A percentile compares a stretch with the other conserved stretches of the same genome.
phyloP scores from a whole-genome alignment of 2,329 filamentous ascomycete species.

The Cytospora mali region DNA sequence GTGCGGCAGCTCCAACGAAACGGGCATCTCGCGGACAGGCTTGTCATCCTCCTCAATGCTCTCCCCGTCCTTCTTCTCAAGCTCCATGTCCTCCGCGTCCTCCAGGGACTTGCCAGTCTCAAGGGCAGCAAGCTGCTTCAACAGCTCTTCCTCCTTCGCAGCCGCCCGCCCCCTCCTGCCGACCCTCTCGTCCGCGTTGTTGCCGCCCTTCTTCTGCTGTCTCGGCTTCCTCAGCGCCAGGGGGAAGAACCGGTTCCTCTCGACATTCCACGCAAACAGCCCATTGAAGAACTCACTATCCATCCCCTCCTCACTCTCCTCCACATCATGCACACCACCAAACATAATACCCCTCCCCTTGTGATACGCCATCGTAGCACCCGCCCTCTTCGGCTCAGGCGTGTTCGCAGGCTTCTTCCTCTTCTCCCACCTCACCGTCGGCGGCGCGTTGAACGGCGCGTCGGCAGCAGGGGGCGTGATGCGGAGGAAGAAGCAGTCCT shows the following conservation, averaged over 20 bases:
- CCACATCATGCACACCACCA: constrained; percentile 91
- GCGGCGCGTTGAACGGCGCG: constrained; percentile 64
- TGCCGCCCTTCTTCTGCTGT: constrained; percentile 61
- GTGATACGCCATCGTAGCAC: constrained; percentile 92
- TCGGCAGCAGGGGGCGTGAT: constrained; percentile 74
- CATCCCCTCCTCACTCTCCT: constrained; percentile 90
- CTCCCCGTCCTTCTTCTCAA: constrained; percentile 49
- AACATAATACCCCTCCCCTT: constrained; percentile 92
- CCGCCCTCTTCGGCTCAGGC: constrained; percentile 80
- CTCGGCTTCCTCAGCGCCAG: constrained; percentile 76
- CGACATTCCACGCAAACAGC: constrained; percentile 90
- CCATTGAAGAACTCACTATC: constrained; percentile 97
- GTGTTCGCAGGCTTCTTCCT: constrained; percentile 90
- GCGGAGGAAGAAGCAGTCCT: constrained; percentile 91
- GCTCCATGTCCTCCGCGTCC: constrained; percentile 51
- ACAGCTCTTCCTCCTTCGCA: constrained; percentile 87
- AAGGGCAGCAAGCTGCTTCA: constrained; percentile 83
- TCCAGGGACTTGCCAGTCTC: constrained; percentile 72
- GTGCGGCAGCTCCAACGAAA: constrained; percentile 84
- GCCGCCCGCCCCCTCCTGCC: constrained; percentile 74
- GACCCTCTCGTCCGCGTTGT: constrained; percentile 52
- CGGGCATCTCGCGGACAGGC: constrained; percentile 62
- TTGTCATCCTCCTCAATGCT: constrained; percentile 54
- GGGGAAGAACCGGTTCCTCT: constrained; percentile 93
- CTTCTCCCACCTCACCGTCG: constrained; percentile 84